phyloP scores from a whole-genome alignment of 257 asterid species.

The Salvia miltiorrhiza region DNA sequence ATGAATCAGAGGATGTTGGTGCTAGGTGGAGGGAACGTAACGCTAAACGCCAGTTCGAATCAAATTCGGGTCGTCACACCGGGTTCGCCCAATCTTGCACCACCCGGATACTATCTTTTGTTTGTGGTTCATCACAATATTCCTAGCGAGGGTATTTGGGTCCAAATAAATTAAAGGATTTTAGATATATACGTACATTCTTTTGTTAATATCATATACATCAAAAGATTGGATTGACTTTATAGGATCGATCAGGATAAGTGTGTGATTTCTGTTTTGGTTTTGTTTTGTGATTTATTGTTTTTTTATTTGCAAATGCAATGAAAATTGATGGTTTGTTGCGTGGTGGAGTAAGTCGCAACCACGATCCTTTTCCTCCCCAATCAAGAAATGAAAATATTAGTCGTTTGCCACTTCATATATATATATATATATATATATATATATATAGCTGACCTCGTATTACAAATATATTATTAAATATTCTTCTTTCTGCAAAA shows the following conservation, averaged over 20 bases:
- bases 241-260: not conserved
- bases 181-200: not conserved
- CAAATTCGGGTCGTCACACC: slow-evolving; percentile 24
- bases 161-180: slow-evolving; percentile 20
- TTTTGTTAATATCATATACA: slow-evolving; percentile 11
- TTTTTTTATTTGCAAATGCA: not conserved
- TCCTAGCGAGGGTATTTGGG: slow-evolving; percentile 53
- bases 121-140: slow-evolving; percentile 40
- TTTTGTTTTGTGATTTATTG: not conserved
- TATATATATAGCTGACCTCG: too few species aligned
- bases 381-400: not conserved
- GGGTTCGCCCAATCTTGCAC: slow-evolving; percentile 33
- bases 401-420: too few species aligned
- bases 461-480: too few species aligned
- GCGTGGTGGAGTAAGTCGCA: slow-evolving; percentile 2
- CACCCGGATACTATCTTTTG: slow-evolving; percentile 42
- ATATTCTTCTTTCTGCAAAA: too few species aligned
- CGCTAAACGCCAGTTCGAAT: not conserved
- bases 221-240: not conserved
- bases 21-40: slow-evolving; percentile 16
- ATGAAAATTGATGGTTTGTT: not conserved
- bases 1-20: slow-evolving; percentile 50
- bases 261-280: not conserved
- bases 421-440: too few species aligned
- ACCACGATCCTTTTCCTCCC: not conserved